phyloP scores from a whole-genome alignment of 1,139 yeast genomes.

The Kazachstania sp. region DNA sequence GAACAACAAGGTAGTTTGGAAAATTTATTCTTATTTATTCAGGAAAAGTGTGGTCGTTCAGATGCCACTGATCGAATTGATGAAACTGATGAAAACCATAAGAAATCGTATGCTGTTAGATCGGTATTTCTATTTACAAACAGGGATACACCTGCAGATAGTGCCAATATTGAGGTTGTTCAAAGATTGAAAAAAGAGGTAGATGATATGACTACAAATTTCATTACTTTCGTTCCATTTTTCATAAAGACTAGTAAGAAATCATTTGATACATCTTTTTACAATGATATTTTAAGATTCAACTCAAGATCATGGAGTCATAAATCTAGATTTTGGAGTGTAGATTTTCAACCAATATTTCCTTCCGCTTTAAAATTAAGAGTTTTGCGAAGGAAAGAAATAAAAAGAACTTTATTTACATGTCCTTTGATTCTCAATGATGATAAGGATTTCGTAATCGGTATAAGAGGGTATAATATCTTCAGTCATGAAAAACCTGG shows the following conservation, averaged over 20 bases:
- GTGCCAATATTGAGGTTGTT: conserved; percentile 30
- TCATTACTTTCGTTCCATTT: conserved; percentile 54
- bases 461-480: conserved; percentile 65
- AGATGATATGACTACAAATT: conserved; percentile 47
- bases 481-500: conserved; percentile 44
- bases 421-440: conserved; percentile 49
- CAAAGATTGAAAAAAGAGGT: conserved; percentile 48
- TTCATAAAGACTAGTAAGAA: conserved; percentile 39
- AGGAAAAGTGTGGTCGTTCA: conserved; percentile 33
- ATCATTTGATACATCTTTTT: conserved; percentile 45
- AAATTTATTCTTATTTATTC: conserved; percentile 31
- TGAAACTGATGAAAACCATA: conserved; percentile 30
- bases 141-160: conserved; percentile 45
- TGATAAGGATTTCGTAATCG: conserved; percentile 41
- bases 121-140: conserved; percentile 52
- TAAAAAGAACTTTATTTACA: conserved; percentile 54
- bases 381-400: conserved; percentile 50
- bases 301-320: conserved; percentile 12
- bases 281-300: conserved; percentile 45
- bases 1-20: conserved; percentile 19
- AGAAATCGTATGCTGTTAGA: conserved; percentile 32
- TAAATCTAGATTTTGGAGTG: conserved; percentile 29
- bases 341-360: conserved; percentile 38
- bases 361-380: conserved; percentile 40
- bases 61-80: too few species aligned